A percentile compares a stretch with the other conserved stretches of the same genome.
Evolutionary conservation across 31 red algal genomes (phyloP).

Genomic region (Endocladia muricata): DNA sequence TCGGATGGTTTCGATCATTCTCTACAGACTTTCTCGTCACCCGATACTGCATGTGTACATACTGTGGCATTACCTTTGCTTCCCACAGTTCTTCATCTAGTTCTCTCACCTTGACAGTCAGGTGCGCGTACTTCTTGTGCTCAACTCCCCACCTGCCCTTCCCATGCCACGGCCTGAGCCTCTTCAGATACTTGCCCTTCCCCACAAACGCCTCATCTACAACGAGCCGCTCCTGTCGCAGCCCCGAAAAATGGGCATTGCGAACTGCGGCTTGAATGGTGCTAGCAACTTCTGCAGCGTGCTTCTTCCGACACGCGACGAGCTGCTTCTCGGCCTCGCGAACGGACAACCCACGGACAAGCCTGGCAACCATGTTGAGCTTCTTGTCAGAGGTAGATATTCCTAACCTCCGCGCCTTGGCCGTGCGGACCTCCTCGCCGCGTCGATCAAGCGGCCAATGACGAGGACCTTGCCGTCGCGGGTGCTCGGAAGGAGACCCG

Average conservation of each 20-base stretch:
- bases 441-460: slow-evolving; percentile 44
- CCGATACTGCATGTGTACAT: slow-evolving; percentile 49
- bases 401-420: slow-evolving; percentile 50
- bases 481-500: no score
- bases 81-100: slow-evolving; percentile 75
- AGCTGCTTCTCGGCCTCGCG: slow-evolving; percentile 70
- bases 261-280: slow-evolving; percentile 52
- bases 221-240: slow-evolving; percentile 59
- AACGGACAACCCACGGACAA: slow-evolving; percentile 64
- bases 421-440: slow-evolving; percentile 51
- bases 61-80: slow-evolving; percentile 42
- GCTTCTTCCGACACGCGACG: slow-evolving; percentile 76
- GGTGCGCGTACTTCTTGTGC: slow-evolving; percentile 83
- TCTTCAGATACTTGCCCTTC: slow-evolving; percentile 71
- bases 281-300: slow-evolving; percentile 14
- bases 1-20: slow-evolving; percentile 28
- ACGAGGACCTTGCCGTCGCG: no score
- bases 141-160: slow-evolving; percentile 87
- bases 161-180: slow-evolving; percentile 92
- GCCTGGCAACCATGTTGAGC: slow-evolving; percentile 87
- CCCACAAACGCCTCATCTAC: slow-evolving; percentile 65
- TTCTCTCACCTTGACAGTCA: slow-evolving; percentile 70
- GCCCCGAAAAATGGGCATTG: slow-evolving; percentile 30
- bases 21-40: slow-evolving; percentile 4
- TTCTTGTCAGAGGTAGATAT: slow-evolving; percentile 71